These are phyloP conservation scores for Conringia planisiliqua DNA, from an alignment of 345 rosid species.

Conservation along the genomic window DNA sequence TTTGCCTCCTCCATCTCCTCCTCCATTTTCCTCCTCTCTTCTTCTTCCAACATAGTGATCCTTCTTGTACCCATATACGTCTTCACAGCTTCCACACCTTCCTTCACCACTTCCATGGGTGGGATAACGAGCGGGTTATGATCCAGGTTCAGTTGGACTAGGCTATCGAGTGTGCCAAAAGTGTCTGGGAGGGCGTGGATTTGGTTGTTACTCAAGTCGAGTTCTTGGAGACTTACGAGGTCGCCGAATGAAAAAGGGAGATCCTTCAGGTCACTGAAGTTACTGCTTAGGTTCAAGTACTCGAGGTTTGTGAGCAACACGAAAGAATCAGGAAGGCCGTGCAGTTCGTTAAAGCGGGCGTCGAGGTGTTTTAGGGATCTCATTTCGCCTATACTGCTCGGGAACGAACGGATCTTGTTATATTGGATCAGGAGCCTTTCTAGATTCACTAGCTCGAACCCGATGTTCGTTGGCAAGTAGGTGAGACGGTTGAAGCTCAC, in stretches of 20 bases:
- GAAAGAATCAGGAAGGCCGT: conserved; percentile 58
- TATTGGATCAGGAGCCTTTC: conserved; percentile 56
- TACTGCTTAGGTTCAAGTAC: conserved; percentile 63
- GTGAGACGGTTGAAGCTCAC: conserved; percentile 74
- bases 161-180: conserved; percentile 69
- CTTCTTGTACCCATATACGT: conserved; percentile 69
- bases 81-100: conserved; percentile 72
- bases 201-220: conserved; percentile 91
- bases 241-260: conserved; percentile 77
- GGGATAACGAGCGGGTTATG: conserved; percentile 73
- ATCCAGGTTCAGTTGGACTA: conserved; percentile 62
- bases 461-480: conserved; percentile 85
- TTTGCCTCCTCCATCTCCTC: conserved; percentile 47
- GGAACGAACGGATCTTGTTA: conserved; percentile 76
- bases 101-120: conserved; percentile 59
- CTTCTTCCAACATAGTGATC: conserved; percentile 61
- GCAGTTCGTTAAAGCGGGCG: conserved; percentile 81
- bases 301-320: conserved; percentile 68
- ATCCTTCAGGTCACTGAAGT: conserved; percentile 69
- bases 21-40: conserved; percentile 50
- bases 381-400: conserved; percentile 73
- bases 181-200: conserved; percentile 71
- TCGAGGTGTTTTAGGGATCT: conserved; percentile 57
- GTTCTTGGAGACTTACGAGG: conserved; percentile 65
- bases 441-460: conserved; percentile 54